A percentile compares a stretch with the other conserved stretches of the same genome.
Conservation (phyloP, 2,329 filamentous ascomycete species). For the Diaporthe ampelina region DNA sequence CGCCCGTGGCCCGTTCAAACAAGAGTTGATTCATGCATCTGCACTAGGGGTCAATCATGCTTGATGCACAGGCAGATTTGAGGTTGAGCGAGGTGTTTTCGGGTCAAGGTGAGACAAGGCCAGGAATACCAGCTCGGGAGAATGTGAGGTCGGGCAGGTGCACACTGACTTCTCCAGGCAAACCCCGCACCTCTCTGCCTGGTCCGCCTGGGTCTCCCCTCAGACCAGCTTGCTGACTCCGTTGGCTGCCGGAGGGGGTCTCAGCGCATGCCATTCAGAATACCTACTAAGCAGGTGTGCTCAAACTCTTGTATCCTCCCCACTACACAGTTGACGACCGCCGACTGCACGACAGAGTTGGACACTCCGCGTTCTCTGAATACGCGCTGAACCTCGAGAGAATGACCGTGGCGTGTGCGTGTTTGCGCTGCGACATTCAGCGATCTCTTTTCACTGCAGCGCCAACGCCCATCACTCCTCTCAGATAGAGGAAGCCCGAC, state of each 20-base stretch:
- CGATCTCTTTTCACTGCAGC: background rate
- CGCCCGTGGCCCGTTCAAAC: conserved; percentile 81
- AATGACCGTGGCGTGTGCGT: background rate
- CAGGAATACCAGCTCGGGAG: background rate
- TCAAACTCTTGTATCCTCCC: background rate
- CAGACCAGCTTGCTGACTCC: background rate
- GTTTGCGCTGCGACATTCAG: background rate
- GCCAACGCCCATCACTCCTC: background rate
- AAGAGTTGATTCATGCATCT: conserved; percentile 78
- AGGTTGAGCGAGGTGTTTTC: background rate
- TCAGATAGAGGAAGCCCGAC: background rate
- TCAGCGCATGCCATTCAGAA: conserved; percentile 24
- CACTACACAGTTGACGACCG: background rate
- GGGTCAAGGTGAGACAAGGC: background rate
- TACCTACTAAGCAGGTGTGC: background rate
- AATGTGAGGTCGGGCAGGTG: background rate
- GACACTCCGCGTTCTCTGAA: background rate
- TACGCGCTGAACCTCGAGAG: background rate
- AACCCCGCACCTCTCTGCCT: conserved; percentile 20
- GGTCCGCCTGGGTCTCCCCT: background rate
- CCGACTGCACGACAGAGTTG: background rate
- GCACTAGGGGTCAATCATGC: background rate
- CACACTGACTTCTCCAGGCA: background rate
- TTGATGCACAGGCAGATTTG: background rate
- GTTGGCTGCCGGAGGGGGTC: conserved; percentile 11